A percentile compares a stretch with the other conserved stretches of the same genome.
phyloP scores from a whole-genome alignment of 2,329 filamentous ascomycete species.

The Botrytis deweyae region DNA sequence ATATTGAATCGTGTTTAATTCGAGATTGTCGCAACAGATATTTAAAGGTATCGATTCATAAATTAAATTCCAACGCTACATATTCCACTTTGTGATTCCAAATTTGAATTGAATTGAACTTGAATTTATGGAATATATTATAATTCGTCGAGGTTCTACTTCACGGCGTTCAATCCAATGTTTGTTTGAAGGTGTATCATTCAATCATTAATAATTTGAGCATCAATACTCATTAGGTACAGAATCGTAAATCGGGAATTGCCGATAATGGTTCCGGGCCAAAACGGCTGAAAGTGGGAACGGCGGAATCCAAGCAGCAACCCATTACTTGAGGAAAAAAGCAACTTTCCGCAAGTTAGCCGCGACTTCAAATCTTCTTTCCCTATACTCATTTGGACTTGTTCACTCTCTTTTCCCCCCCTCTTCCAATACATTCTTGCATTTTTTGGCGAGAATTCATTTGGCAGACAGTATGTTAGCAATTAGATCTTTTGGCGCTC shows the following conservation, averaged over 20 bases:
- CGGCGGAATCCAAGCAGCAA: slow-evolving; percentile 19
- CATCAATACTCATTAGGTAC: not conserved
- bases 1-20: slow-evolving; percentile 40
- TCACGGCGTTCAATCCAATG: not conserved
- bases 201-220: not conserved
- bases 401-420: slow-evolving; percentile 23
- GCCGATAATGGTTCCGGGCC: slow-evolving; percentile 7
- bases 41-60: not conserved
- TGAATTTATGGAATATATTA: not conserved
- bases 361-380: slow-evolving; percentile 24
- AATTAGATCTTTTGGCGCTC: slow-evolving; percentile 72
- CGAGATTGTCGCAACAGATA: not conserved
- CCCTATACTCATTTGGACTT: slow-evolving; percentile 23
- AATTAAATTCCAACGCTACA: not conserved
- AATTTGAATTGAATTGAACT: not conserved
- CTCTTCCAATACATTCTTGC: slow-evolving; percentile 5
- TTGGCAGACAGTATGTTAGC: slow-evolving; percentile 69
- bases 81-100: not conserved
- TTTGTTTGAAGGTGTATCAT: not conserved
- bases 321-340: slow-evolving; percentile 25
- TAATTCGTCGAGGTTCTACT: not conserved
- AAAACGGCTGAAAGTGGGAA: slow-evolving; percentile 22
- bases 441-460: slow-evolving; percentile 10
- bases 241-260: slow-evolving; percentile 5
- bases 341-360: slow-evolving; percentile 24